These are phyloP conservation scores for Pulveroboletus ravenelii DNA, from an alignment of 768 basidiomycete genomes.

Conservation along the genomic window DNA sequence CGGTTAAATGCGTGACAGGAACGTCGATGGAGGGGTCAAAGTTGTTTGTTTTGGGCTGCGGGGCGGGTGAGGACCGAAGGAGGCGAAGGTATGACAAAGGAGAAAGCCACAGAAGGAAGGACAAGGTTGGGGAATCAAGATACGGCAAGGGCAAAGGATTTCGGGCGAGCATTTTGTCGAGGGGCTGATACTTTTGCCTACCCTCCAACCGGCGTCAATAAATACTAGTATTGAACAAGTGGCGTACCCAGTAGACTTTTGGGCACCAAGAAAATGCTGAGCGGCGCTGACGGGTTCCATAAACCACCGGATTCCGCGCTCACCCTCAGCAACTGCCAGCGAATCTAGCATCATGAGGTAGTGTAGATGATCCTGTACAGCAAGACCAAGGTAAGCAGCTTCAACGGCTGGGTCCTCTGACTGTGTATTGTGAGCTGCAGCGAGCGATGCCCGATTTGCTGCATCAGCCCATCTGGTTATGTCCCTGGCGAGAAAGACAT, in stretches of 20 bases:
- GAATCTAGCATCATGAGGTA: conserved; percentile 73
- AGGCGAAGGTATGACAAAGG: conserved; percentile 65
- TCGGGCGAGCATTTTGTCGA: conserved; percentile 61
- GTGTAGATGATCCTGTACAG: conserved; percentile 51
- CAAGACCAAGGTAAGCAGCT: conserved; percentile 45
- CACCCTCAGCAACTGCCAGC: conserved; percentile 51
- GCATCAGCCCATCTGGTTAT: conserved; percentile 57
- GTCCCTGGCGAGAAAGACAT: conserved; percentile 54
- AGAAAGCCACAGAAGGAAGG: conserved; percentile 68
- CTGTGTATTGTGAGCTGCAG: conserved; percentile 26
- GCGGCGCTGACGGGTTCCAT: conserved; percentile 36
- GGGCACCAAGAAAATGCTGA: conserved; percentile 16
- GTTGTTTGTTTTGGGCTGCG: conserved; percentile 12
- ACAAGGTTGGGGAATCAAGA: conserved; percentile 59
- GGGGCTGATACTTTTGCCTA: conserved; percentile 43
- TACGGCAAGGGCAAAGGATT: conserved; percentile 69
- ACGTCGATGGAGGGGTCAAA: conserved; percentile 40
- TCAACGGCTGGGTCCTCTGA: conserved; percentile 46
- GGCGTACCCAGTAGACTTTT: conserved; percentile 18
- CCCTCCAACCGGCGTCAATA: background rate
- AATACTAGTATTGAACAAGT: background rate
- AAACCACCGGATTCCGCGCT: conserved; percentile 73
- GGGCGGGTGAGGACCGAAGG: conserved; percentile 33
- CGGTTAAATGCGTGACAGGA: conserved; percentile 44
- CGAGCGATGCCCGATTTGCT: conserved; percentile 23